phyloP scores from a whole-genome alignment of 2,329 filamentous ascomycete genomes.

The Fusarium sulawesiense region DNA sequence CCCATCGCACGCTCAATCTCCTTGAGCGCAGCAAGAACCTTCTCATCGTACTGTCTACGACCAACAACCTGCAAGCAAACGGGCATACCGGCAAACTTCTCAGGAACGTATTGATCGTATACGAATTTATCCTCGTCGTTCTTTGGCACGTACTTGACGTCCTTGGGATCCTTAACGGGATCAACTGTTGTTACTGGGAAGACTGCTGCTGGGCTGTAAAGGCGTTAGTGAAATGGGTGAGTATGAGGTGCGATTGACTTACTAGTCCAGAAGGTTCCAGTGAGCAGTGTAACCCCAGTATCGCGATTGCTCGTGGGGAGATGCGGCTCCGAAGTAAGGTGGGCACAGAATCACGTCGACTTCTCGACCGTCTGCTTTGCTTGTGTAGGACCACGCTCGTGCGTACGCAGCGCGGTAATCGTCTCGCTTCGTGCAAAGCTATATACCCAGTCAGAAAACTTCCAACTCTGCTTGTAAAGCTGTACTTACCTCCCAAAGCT shows the following conservation, averaged over 20 bases:
- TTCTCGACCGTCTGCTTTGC: slow-evolving; percentile 38
- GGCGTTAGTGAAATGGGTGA: neutral
- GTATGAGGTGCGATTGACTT: fast-evolving
- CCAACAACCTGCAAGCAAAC: slow-evolving; percentile 48
- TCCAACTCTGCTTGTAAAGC: fast-evolving
- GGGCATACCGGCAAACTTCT: slow-evolving; percentile 43
- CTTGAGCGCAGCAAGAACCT: slow-evolving; percentile 45
- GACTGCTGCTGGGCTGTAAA: slow-evolving; percentile 59
- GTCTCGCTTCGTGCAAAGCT: slow-evolving; percentile 54
- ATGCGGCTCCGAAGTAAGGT: slow-evolving; percentile 63
- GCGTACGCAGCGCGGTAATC: slow-evolving; percentile 54
- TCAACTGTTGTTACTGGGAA: slow-evolving; percentile 64
- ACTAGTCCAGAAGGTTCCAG: slow-evolving; percentile 77
- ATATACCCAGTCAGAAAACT: neutral
- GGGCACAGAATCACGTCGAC: slow-evolving; percentile 74
- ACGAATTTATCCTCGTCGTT: slow-evolving; percentile 47
- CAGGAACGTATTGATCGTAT: slow-evolving; percentile 46
- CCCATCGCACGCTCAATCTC: slow-evolving; percentile 44
- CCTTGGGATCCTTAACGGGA: slow-evolving; percentile 41
- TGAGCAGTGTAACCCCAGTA: slow-evolving; percentile 75
- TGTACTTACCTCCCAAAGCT: slow-evolving; percentile 53
- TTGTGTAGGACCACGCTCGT: slow-evolving; percentile 53
- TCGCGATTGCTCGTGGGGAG: slow-evolving; percentile 55
- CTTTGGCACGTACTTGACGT: slow-evolving; percentile 43
- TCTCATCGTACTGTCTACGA: slow-evolving; percentile 48